These are phyloP conservation scores for Metroxylon sagu DNA, from an alignment of 176 grass and related monocot species.

Conservation along the genomic window DNA sequence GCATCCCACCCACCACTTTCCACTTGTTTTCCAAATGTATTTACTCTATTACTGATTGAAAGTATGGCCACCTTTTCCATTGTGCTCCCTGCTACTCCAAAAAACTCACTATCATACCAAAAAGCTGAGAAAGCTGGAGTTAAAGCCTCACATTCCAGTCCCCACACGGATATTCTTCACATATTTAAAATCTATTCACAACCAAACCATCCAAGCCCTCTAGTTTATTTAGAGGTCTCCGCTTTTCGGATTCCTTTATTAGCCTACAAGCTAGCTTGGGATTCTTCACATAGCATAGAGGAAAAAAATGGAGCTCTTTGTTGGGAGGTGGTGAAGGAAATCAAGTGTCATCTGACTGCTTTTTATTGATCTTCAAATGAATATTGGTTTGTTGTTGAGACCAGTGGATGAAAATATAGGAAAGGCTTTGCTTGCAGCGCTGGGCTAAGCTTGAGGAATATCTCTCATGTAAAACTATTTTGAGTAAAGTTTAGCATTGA, in stretches of 20 bases:
- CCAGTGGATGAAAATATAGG: too few species aligned
- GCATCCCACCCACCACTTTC: too few species aligned
- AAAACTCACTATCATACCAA: conserved; percentile 33
- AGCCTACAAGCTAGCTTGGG: conserved; percentile 25
- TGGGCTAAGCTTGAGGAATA: too few species aligned
- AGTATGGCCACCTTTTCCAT: conserved; percentile 21
- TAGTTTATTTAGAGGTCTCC: background rate
- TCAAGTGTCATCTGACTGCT: too few species aligned
- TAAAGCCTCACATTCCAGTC: conserved; percentile 30
- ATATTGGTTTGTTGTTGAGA: too few species aligned
- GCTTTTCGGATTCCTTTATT: conserved; percentile 53
- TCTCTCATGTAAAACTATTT: too few species aligned
- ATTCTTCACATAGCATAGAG: background rate
- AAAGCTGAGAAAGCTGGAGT: conserved; percentile 28
- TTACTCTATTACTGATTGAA: background rate
- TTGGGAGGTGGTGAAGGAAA: background rate
- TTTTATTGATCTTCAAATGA: too few species aligned
- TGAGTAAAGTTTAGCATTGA: too few species aligned
- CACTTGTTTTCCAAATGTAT: too few species aligned
- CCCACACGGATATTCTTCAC: background rate
- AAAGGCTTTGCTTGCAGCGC: too few species aligned
- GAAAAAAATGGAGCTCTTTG: background rate
- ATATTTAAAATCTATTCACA: conserved; percentile 27
- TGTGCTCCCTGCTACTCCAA: conserved; percentile 49
- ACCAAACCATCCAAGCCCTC: conserved; percentile 41